These are phyloP conservation scores for Monilinia fructigena DNA, from an alignment of 2,329 filamentous ascomycete species.

Conservation along the genomic window DNA sequence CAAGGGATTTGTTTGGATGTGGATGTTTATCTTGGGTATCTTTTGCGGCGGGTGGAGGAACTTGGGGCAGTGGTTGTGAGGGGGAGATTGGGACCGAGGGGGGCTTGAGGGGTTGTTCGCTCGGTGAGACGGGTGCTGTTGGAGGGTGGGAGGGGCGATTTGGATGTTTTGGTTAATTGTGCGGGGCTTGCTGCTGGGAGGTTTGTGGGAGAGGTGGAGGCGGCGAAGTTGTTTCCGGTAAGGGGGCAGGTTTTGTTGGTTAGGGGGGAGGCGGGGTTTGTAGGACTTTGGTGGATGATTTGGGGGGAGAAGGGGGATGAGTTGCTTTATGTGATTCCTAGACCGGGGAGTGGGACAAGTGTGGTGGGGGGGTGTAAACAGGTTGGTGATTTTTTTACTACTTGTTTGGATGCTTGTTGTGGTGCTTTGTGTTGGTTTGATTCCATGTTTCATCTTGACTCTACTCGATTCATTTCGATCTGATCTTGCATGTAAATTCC, in stretches of 20 bases:
- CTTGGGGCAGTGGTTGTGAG: slow-evolving; percentile 24
- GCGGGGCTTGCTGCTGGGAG: slow-evolving; percentile 44
- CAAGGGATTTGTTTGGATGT: slow-evolving; percentile 29
- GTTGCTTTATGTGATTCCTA: slow-evolving; percentile 44
- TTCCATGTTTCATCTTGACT: no score
- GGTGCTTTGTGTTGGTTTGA: no score
- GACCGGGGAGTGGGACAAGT: slow-evolving; percentile 43
- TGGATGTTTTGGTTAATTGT: slow-evolving; percentile 44
- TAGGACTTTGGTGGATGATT: not conserved
- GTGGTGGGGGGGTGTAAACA: slow-evolving; percentile 49
- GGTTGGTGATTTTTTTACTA: slow-evolving; percentile 26
- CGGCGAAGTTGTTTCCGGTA: slow-evolving; percentile 43
- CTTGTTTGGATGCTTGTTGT: no score
- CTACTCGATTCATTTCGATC: no score
- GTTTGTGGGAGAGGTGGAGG: slow-evolving; percentile 40
- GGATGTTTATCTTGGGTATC: slow-evolving; percentile 26
- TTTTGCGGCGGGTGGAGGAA: slow-evolving; percentile 34
- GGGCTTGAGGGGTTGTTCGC: slow-evolving; percentile 26
- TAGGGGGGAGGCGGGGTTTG: slow-evolving; percentile 41
- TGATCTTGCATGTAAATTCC: no score
- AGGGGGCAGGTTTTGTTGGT: slow-evolving; percentile 49
- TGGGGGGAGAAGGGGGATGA: slow-evolving; percentile 1
- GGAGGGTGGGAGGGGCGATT: not conserved
- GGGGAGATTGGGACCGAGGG: slow-evolving; percentile 1
- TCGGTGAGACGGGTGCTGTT: no score